Evolutionary conservation across 805 yeast genomes (phyloP), one percentile per base, ranked within the genome.

Genomic region (Teunomyces barrocoloradensis): DNA sequence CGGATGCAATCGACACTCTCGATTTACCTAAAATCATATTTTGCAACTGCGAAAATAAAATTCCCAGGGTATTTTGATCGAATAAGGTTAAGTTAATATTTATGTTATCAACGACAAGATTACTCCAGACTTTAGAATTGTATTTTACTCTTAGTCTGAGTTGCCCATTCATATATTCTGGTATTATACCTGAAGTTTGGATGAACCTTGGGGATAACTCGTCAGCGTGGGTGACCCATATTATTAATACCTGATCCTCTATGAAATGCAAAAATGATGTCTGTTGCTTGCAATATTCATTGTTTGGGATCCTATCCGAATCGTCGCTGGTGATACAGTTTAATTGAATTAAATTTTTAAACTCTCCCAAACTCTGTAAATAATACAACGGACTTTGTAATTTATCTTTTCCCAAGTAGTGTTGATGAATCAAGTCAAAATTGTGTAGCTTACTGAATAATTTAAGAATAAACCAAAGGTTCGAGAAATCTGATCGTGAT

Each of bases 191-290:
- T 12, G 15, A 12, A n/a, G 40, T 37, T n/a, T 37, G 40, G n/a
- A 37, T 20, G 6, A n/a, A 37, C 4, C 40, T n/a, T 13, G 40
- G 40, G 5, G 25, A 23, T 13, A 37, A 37, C 1, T 6, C n/a
- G 9, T 21, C 40, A 23, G 5, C 17, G 3, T 11, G 13, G 6
- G 40, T 37, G 29, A 37, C 18, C 40, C 40, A 37, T 20, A 37
- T n/a, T n/a, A 37, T 23, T 21, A 37, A 37, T n/a, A 37, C 40
- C 40, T 37, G 29, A n/a, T 37, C 12, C 12, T 37, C 29, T n/a
- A 37, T 37, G 40, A 37, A 37, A 15, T 37, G 40, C 7, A 37
- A 21, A 23, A 37, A 37, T 12, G 40, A 37, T n/a, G n/a, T n/a
- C 23, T 37, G 28, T 23, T 2, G 40, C 6, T 37, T 23, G 15